phyloP scores from a whole-genome alignment of 495 filamentous ascomycete genomes.

The Bryoglossum gracile region DNA sequence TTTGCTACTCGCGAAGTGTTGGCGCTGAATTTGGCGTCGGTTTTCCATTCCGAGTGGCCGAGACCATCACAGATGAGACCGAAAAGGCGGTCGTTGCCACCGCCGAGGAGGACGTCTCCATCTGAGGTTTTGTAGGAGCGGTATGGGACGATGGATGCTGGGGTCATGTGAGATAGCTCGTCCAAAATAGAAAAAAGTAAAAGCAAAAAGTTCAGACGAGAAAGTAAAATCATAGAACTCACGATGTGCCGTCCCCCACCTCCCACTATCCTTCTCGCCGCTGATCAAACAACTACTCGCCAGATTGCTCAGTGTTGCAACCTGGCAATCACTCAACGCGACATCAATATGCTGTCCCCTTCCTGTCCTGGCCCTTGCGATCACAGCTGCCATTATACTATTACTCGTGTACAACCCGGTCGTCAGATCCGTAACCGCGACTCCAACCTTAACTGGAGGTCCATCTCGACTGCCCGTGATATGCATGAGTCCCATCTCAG shows the following conservation, averaged over 20 bases:
- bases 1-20: conserved; percentile 81
- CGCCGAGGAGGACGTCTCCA: conserved; percentile 85
- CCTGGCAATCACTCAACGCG: conserved; percentile 85
- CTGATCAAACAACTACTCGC: conserved; percentile 88
- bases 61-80: conserved; percentile 77
- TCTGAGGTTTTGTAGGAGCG: conserved; percentile 87
- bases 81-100: conserved; percentile 88
- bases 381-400: conserved; percentile 87
- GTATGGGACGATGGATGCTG: conserved; percentile 94
- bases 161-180: background rate
- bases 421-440: conserved; percentile 92
- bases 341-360: conserved; percentile 91
- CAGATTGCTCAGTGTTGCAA: conserved; percentile 86
- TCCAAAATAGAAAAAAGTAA: background rate
- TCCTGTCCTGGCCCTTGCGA: conserved; percentile 59
- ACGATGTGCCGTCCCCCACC: conserved; percentile 97
- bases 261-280: conserved; percentile 75
- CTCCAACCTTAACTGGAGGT: conserved; percentile 92
- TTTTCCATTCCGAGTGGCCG: conserved; percentile 71
- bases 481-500: conserved; percentile 97
- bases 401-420: conserved; percentile 98
- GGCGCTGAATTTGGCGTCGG: conserved; percentile 63
- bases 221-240: too few relatives aligned
- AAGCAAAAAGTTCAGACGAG: background rate
- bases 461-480: conserved; percentile 86